These are phyloP conservation scores for Goffeauzyma gilvescens DNA, from an alignment of 768 basidiomycete genomes.

Conservation along the genomic window DNA sequence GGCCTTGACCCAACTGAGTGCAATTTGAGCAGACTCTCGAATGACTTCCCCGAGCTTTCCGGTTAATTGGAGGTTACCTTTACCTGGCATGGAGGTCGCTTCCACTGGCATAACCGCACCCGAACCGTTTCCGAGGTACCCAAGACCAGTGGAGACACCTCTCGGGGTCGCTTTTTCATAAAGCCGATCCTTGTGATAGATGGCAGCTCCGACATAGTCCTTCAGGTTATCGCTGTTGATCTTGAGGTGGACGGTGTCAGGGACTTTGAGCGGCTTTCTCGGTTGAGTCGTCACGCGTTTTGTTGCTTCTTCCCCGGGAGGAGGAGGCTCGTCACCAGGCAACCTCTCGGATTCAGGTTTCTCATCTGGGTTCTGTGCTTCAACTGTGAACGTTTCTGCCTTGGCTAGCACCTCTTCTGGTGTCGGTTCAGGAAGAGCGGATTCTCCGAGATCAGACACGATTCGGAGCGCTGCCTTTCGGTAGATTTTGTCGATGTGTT, in stretches of 20 bases:
- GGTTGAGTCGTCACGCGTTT: constrained; percentile 46
- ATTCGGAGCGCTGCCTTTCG: constrained; percentile 86
- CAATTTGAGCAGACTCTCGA: constrained; percentile 86
- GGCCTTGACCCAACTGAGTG: constrained; percentile 75
- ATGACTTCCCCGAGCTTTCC: constrained; percentile 98
- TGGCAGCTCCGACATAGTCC: constrained; percentile 87
- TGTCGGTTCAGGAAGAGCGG: constrained; percentile 54
- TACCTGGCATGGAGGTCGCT: constrained; percentile 87
- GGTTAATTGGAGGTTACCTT: constrained; percentile 74
- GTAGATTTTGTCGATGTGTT: constrained; percentile 98
- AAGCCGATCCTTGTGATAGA: constrained; percentile 88
- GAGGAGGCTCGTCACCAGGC: constrained; percentile 19
- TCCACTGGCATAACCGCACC: constrained; percentile 97
- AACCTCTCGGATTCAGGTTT: constrained; percentile 30
- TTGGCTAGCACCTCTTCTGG: constrained; percentile 10
- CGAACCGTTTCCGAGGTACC: constrained; percentile 87
- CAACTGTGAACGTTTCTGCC: constrained; percentile 34
- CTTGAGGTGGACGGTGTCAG: constrained; percentile 52
- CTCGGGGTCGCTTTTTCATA: constrained; percentile 63
- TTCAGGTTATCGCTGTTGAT: constrained; percentile 77
- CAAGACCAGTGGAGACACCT: constrained; percentile 84
- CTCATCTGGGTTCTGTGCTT: constrained; percentile 39
- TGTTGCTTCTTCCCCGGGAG: constrained; percentile 30
- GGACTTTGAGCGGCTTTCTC: constrained; percentile 63
- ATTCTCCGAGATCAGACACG: constrained; percentile 75